phyloP scores from a whole-genome alignment of 2,329 filamentous ascomycete species.

The Trichoderma sp. region DNA sequence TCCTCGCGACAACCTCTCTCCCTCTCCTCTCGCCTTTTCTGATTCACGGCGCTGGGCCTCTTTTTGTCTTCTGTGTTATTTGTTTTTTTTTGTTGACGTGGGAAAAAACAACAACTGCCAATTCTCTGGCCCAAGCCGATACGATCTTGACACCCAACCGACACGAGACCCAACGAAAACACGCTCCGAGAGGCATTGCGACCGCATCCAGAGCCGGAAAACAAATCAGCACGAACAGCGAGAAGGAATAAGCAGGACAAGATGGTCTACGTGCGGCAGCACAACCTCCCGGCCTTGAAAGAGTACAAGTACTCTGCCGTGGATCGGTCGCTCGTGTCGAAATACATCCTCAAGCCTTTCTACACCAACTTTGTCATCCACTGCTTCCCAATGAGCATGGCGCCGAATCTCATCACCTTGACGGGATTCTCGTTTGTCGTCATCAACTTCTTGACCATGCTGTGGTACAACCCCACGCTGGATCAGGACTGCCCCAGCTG shows the following conservation, averaged over 20 bases:
- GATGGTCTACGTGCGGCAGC: conserved; percentile 96
- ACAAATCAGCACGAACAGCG: neutral
- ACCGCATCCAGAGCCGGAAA: neutral
- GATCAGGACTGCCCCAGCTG: conserved; percentile 92
- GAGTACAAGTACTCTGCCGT: conserved; percentile 95
- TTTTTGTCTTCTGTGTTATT: neutral
- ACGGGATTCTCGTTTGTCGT: conserved; percentile 90
- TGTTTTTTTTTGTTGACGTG: neutral
- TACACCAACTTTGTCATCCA: conserved; percentile 95
- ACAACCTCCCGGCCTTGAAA: conserved; percentile 83
- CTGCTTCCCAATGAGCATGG: conserved; percentile 94
- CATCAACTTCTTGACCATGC: conserved; percentile 83
- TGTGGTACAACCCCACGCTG: conserved; percentile 95
- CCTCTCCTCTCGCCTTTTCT: neutral
- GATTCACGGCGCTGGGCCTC: neutral
- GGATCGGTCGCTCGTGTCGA: conserved; percentile 86
- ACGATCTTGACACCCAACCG: conserved; percentile 16
- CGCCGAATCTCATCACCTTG: conserved; percentile 84
- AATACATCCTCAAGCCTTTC: conserved; percentile 96
- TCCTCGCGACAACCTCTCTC: neutral
- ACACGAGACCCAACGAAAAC: neutral
- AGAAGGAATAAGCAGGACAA: conserved; percentile 34
- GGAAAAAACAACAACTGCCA: neutral
- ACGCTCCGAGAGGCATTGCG: neutral
- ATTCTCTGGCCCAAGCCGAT: neutral